Evolutionary conservation across 306 rosid species (phyloP).

Genomic region (Ziziphus jujuba): DNA sequence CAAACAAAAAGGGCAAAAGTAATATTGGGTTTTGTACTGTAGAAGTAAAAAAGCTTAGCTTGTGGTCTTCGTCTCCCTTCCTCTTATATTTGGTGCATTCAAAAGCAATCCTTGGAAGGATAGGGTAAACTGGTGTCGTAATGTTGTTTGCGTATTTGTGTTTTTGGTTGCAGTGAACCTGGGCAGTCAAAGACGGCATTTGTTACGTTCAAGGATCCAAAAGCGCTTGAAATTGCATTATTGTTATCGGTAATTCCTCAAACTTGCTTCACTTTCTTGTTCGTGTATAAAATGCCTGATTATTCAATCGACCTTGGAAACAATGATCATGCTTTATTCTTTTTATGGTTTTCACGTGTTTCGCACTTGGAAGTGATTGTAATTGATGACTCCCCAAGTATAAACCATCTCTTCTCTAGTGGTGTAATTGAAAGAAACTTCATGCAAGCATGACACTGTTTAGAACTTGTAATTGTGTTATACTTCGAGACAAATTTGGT

Average conservation of each 20-base stretch:
- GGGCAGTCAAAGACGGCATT: conserved; percentile 78
- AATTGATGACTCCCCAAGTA: neutral
- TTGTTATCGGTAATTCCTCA: conserved; percentile 68
- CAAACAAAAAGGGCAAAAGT: neutral
- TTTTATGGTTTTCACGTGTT: neutral
- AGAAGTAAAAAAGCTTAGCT: neutral
- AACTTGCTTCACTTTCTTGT: conserved; percentile 22
- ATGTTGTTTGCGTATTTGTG: conserved; percentile 1
- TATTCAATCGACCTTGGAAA: neutral
- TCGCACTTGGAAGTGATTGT: neutral
- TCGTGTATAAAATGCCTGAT: conserved; percentile 3
- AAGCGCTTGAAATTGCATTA: conserved; percentile 90
- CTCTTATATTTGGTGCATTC: too few species aligned
- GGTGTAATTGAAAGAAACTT: too few species aligned
- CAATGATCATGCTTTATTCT: neutral
- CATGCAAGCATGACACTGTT: too few species aligned
- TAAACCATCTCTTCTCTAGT: neutral
- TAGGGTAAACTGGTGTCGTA: neutral
- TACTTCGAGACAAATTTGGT: too few species aligned
- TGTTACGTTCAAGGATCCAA: conserved; percentile 89
- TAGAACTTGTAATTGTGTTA: too few species aligned
- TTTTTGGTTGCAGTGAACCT: conserved; percentile 65
- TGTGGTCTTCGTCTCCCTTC: neutral
- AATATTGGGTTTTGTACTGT: neutral
- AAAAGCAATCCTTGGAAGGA: neutral